Conservation (phyloP, 352 stramenopile species). For the Pseudoperonospora humuli region DNA sequence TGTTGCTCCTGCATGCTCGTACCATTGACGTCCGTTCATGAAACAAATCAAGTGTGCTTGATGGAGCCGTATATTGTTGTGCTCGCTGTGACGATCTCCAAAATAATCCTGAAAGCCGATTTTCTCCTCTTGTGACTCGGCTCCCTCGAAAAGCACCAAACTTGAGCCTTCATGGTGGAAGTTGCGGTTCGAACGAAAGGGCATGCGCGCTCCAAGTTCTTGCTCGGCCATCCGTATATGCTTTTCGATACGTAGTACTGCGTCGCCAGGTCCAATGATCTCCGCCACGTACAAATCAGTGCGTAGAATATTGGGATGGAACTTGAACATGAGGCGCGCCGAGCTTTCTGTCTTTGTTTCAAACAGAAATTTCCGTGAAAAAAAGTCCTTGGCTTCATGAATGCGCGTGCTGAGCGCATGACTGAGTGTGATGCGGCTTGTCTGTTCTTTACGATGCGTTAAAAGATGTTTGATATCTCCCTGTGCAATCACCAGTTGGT, state of each 20-base stretch:
- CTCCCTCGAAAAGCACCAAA: constrained; percentile 70
- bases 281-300: constrained; percentile 69
- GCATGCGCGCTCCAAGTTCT: constrained; percentile 46
- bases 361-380: constrained; percentile 56
- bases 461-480: constrained; percentile 56
- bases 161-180: constrained; percentile 59
- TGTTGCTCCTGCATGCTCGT: constrained; percentile 44
- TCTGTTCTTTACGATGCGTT: constrained; percentile 39
- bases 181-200: constrained; percentile 30
- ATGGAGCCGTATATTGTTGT: constrained; percentile 45
- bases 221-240: constrained; percentile 58
- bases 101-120: constrained; percentile 72
- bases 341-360: constrained; percentile 30
- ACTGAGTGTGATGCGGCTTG: constrained; percentile 60
- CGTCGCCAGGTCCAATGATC: constrained; percentile 50
- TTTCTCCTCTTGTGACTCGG: constrained; percentile 45
- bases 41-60: constrained; percentile 70
- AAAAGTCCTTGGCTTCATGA: constrained; percentile 50
- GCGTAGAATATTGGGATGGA: constrained; percentile 59
- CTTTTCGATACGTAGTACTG: constrained; percentile 52
- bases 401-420: constrained; percentile 59
- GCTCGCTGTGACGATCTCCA: constrained; percentile 38
- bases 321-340: constrained; percentile 27
- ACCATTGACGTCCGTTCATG: constrained; percentile 63
- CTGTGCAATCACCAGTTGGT: constrained; percentile 52